Percentiles rank a stretch among this genome's conserved stretches.
phyloP scores from a whole-genome alignment of 2,329 filamentous ascomycete genomes.

The Fusarium newnesense region DNA sequence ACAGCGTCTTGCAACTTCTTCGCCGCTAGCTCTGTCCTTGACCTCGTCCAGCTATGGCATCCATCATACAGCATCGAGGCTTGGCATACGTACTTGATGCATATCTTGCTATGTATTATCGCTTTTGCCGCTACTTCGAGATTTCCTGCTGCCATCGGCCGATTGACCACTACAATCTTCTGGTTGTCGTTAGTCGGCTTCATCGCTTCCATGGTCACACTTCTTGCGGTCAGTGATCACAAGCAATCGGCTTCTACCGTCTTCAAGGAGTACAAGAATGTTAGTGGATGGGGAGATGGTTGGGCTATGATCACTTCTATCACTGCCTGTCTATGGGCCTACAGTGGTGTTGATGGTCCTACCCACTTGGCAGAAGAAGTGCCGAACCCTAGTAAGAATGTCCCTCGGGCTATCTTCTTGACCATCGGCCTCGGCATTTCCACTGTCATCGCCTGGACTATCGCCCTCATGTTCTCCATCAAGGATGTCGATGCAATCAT shows the following conservation, averaged over 20 bases:
- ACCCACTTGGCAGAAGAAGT: constrained; percentile 42
- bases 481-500: constrained; percentile 40
- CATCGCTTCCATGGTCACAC: constrained; percentile 36
- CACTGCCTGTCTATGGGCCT: constrained; percentile 41
- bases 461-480: constrained; percentile 41
- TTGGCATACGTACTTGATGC: constrained; percentile 42
- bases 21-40: constrained; percentile 38
- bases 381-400: constrained; percentile 40
- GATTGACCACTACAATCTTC: constrained; percentile 36
- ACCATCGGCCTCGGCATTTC: constrained; percentile 37
- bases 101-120: constrained; percentile 39
- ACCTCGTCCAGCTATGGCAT: constrained; percentile 37
- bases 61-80: constrained; percentile 31
- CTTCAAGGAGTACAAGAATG: constrained; percentile 38
- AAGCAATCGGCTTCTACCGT: constrained; percentile 35
- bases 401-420: constrained; percentile 40
- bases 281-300: constrained; percentile 41
- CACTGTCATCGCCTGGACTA: constrained; percentile 40
- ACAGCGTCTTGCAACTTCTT: constrained; percentile 43
- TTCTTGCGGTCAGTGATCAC: constrained; percentile 30
- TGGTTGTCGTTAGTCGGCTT: constrained; percentile 40
- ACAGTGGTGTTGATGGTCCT: constrained; percentile 35
- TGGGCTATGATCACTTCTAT: constrained; percentile 41
- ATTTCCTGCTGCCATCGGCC: constrained; percentile 39
- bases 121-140: constrained; percentile 32